Percentiles rank a stretch among this genome's conserved stretches.
These are phyloP conservation scores for Tritrichomonas musculus DNA, from an alignment of 208 protist species.

Conservation along the genomic window DNA sequence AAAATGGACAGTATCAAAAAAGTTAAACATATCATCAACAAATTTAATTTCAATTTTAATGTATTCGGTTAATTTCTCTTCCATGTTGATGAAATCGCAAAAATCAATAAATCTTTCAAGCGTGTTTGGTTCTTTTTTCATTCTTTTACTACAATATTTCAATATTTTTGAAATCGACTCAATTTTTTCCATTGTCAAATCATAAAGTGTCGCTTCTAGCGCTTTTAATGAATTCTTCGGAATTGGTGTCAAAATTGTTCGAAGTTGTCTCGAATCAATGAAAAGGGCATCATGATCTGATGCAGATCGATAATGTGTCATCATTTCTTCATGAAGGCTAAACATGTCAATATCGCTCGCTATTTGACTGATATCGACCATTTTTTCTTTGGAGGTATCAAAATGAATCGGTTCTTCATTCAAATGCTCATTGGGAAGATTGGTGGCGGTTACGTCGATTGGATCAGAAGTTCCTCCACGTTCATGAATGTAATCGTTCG, in stretches of 20 bases:
- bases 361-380: not conserved
- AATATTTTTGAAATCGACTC: not conserved
- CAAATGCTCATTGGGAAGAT: not conserved
- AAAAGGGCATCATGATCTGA: not conserved
- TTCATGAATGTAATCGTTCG: not conserved
- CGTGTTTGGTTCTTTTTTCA: not conserved
- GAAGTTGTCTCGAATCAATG: not conserved
- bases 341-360: not conserved
- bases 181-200: not conserved
- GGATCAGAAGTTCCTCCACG: not conserved
- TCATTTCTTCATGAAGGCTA: not conserved
- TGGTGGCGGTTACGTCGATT: not conserved
- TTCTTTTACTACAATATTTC: not conserved
- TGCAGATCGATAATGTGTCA: not conserved
- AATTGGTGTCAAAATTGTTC: not conserved
- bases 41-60: not conserved
- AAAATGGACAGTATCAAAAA: not conserved
- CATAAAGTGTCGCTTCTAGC: not conserved
- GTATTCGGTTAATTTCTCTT: not conserved
- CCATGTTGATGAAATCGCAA: not conserved
- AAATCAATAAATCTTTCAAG: not conserved
- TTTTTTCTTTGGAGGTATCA: not conserved
- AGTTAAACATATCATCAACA: not conserved
- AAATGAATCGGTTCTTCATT: not conserved
- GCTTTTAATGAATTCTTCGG: not conserved